Evolutionary conservation across 108 stramenopile genomes (phyloP).

Genomic region (Nitzschia sp.): DNA sequence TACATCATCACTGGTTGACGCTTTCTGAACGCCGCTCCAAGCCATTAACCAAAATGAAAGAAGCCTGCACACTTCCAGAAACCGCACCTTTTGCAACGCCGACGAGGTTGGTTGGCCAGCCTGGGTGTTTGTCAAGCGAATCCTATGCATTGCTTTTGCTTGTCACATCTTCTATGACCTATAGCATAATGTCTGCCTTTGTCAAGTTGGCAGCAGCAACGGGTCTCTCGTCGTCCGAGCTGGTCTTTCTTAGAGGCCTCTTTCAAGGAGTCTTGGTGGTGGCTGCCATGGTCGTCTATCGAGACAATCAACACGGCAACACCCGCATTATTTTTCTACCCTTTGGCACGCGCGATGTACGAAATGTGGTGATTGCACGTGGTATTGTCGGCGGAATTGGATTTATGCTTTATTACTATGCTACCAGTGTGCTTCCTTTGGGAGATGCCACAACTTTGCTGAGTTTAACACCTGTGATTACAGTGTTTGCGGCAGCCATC

Average conservation of each 20-base stretch:
- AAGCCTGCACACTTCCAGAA: no score
- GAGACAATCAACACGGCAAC: constrained; percentile 9
- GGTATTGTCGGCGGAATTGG: constrained; percentile 49
- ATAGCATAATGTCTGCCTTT: constrained; percentile 27
- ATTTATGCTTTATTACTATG: constrained; percentile 40
- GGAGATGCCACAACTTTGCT: constrained; percentile 57
- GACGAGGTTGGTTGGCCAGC: neutral
- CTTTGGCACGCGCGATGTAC: constrained; percentile 12
- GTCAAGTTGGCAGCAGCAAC: constrained; percentile 26
- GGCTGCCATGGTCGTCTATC: constrained; percentile 32
- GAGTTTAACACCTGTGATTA: constrained; percentile 45
- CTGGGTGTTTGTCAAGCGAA: constrained; percentile 6
- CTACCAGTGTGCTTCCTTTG: constrained; percentile 39
- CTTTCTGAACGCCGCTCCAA: no score
- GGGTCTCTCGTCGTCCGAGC: constrained; percentile 44
- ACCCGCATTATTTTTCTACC: constrained; percentile 5
- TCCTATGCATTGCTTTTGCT: constrained; percentile 18
- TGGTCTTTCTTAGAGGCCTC: constrained; percentile 42
- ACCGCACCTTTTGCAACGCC: no score
- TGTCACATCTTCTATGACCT: constrained; percentile 35
- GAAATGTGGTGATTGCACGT: constrained; percentile 16
- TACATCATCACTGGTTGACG: no score
- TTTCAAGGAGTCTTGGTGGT: constrained; percentile 46
- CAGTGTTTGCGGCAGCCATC: constrained; percentile 35
- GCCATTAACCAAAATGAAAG: no score